Conservation (phyloP, 495 filamentous ascomycete genomes). For the Acidomyces sp. region DNA sequence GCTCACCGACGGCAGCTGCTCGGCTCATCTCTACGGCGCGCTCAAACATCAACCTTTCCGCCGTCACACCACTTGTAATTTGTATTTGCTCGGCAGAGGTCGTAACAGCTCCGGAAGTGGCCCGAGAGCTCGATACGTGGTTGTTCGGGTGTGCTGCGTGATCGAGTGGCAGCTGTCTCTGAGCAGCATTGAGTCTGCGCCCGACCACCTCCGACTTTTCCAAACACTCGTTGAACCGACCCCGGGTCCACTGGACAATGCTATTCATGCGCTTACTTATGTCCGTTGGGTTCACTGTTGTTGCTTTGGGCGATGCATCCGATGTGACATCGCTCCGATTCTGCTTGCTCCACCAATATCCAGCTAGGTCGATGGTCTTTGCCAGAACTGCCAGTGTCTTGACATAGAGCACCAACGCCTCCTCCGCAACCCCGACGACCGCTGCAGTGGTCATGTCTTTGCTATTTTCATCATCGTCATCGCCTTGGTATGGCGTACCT, state of each 20-base stretch:
- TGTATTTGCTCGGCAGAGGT: slow-evolving; percentile 50
- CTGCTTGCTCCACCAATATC: slow-evolving; percentile 69
- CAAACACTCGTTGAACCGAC: slow-evolving; percentile 87
- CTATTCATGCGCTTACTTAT: slow-evolving; percentile 58
- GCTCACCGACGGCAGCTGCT: slow-evolving; percentile 84
- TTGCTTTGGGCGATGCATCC: slow-evolving; percentile 20
- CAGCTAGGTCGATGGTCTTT: slow-evolving; percentile 93
- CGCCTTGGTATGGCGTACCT: slow-evolving; percentile 33
- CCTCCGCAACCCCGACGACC: slow-evolving; percentile 74
- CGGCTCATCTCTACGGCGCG: slow-evolving; percentile 93
- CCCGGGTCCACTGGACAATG: slow-evolving; percentile 87
- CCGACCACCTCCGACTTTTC: slow-evolving; percentile 90
- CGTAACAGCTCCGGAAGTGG: slow-evolving; percentile 33
- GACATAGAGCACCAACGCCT: slow-evolving; percentile 90
- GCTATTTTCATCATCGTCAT: slow-evolving; percentile 34
- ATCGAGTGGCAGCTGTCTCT: slow-evolving; percentile 67
- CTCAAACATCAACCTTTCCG: slow-evolving; percentile 96
- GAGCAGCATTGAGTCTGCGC: slow-evolving; percentile 72
- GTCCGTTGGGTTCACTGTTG: slow-evolving; percentile 24
- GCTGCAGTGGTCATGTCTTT: slow-evolving; percentile 74
- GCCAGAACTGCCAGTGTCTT: slow-evolving; percentile 80
- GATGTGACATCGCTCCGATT: slow-evolving; percentile 48
- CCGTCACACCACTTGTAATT: slow-evolving; percentile 68
- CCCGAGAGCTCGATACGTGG: slow-evolving; percentile 41
- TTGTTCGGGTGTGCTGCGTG: slow-evolving; percentile 81